These are phyloP conservation scores for Domatiomyces globalis DNA, from an alignment of 2,329 filamentous ascomycete genomes.

Conservation along the genomic window DNA sequence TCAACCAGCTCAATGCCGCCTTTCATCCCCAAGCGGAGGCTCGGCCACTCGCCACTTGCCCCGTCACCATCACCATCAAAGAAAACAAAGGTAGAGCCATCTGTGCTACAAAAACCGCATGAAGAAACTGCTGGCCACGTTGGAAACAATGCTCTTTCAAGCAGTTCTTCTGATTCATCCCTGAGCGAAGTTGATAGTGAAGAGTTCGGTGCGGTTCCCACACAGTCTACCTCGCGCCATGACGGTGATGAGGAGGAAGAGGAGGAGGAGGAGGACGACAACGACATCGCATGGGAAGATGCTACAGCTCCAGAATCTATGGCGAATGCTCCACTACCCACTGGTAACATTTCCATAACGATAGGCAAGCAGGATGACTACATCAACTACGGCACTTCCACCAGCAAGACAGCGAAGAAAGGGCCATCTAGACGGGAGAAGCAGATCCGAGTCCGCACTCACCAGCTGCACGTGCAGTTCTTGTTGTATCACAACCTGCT, in stretches of 20 bases:
- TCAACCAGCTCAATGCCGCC: conserved; percentile 27
- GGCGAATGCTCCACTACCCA: conserved; percentile 34
- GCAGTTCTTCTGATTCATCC: conserved; percentile 21
- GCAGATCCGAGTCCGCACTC: conserved; percentile 60
- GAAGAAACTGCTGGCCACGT: neutral
- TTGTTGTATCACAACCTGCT: conserved; percentile 82
- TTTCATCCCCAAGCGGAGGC: conserved; percentile 33
- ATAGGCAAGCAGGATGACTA: conserved; percentile 42
- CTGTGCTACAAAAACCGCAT: neutral
- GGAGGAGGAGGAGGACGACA: conserved; percentile 34
- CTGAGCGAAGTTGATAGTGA: conserved; percentile 32
- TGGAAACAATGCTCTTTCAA: neutral
- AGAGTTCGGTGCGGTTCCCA: conserved; percentile 42
- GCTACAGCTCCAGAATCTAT: conserved; percentile 30
- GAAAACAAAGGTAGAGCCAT: conserved; percentile 13
- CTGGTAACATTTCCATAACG: conserved; percentile 61
- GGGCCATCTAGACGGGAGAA: conserved; percentile 75
- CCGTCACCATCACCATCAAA: conserved; percentile 17
- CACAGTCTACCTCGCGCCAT: conserved; percentile 13
- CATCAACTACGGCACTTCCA: conserved; percentile 40
- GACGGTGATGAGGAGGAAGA: conserved; percentile 29
- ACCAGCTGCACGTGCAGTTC: conserved; percentile 77
- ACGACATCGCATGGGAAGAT: conserved; percentile 45
- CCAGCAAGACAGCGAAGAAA: conserved; percentile 47
- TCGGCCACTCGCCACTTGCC: conserved; percentile 18